Evolutionary conservation across 768 basidiomycete genomes (phyloP).

Genomic region (Kwoniella pini): DNA sequence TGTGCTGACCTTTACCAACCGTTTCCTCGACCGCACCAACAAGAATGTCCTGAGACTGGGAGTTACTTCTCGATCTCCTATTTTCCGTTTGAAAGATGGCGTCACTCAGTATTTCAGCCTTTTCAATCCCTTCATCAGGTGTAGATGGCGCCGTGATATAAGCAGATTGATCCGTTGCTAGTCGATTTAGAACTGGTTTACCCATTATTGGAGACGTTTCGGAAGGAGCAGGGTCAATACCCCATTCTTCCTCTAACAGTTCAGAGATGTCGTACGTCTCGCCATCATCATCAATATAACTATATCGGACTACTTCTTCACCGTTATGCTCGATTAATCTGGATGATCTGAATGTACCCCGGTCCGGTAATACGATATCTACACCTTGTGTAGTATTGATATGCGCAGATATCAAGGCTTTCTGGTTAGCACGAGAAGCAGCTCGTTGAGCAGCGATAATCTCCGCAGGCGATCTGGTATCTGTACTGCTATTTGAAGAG

Average conservation of each 20-base stretch:
- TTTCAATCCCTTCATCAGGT: conserved; percentile 27
- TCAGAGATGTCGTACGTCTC: conserved; percentile 92
- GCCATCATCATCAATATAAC: conserved; percentile 86
- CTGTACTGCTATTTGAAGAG: neutral
- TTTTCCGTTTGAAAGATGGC: too few species aligned
- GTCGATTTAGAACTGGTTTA: conserved; percentile 32
- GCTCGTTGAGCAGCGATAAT: conserved; percentile 92
- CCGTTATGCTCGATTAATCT: conserved; percentile 61
- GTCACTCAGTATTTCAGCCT: neutral
- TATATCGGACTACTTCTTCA: conserved; percentile 80
- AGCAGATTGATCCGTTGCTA: conserved; percentile 33
- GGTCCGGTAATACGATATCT: conserved; percentile 79
- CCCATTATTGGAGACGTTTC: neutral
- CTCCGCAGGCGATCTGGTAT: conserved; percentile 67
- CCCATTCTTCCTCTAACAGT: conserved; percentile 84
- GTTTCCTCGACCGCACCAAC: conserved; percentile 46
- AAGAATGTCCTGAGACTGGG: conserved; percentile 45
- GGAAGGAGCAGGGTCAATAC: conserved; percentile 8
- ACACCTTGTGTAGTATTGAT: conserved; percentile 81
- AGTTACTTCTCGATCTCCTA: neutral
- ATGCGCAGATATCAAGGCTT: conserved; percentile 80
- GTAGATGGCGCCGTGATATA: conserved; percentile 54
- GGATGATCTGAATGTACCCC: conserved; percentile 80
- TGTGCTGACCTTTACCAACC: conserved; percentile 21
- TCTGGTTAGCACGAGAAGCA: conserved; percentile 77